These are phyloP conservation scores for Gremmenia infestans DNA, from an alignment of 2,329 filamentous ascomycete genomes.

Conservation along the genomic window DNA sequence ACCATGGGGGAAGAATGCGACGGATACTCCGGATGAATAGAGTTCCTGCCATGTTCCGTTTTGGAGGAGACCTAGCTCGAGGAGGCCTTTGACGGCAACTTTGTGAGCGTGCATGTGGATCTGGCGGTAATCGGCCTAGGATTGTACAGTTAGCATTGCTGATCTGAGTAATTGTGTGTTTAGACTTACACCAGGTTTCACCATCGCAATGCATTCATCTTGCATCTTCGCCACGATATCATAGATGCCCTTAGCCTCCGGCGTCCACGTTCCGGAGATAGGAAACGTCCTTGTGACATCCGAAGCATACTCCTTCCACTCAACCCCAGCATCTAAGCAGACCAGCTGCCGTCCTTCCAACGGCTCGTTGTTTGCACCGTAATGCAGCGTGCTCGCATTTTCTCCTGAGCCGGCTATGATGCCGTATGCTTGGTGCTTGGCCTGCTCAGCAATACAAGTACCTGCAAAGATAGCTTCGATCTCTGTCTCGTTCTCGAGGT, in stretches of 20 bases:
- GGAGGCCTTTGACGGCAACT: constrained; percentile 66
- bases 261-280: constrained; percentile 62
- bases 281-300: constrained; percentile 90
- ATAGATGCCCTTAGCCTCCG: constrained; percentile 69
- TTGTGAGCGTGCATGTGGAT: constrained; percentile 69
- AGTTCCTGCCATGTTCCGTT: constrained; percentile 55
- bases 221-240: constrained; percentile 79
- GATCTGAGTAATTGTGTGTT: background rate
- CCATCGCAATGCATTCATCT: constrained; percentile 60
- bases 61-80: constrained; percentile 66
- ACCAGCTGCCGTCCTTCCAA: constrained; percentile 67
- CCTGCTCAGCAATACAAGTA: constrained; percentile 66
- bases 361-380: constrained; percentile 70
- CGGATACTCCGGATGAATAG: constrained; percentile 46
- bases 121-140: constrained; percentile 56
- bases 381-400: constrained; percentile 86
- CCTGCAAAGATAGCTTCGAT: constrained; percentile 74
- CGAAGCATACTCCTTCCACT: constrained; percentile 80
- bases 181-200: constrained; percentile 52
- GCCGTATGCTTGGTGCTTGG: constrained; percentile 76
- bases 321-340: constrained; percentile 81
- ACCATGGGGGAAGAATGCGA: constrained; percentile 63
- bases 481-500: constrained; percentile 71
- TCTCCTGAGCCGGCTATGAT: constrained; percentile 80
- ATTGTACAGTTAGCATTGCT: background rate